Conservation (phyloP, 2,329 filamentous ascomycete genomes). For the Myriosclerotinia scirpicola region DNA sequence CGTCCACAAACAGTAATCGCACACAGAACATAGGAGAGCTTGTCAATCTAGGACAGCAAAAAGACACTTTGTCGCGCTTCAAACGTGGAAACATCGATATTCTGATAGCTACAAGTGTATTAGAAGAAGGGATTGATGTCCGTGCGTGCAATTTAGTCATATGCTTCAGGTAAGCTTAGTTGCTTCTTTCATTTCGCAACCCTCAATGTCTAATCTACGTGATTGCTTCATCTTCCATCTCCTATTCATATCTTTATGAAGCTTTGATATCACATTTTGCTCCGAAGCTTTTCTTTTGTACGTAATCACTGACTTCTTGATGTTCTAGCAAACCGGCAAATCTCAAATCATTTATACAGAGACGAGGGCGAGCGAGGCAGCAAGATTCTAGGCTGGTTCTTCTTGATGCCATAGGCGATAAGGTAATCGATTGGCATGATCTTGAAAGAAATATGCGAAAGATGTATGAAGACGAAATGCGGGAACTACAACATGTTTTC, state of each 20-base stretch:
- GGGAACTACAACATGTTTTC: slow-evolving; percentile 30
- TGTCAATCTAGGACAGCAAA: slow-evolving; percentile 42
- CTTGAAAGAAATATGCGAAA: slow-evolving; percentile 71
- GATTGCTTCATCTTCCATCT: not conserved
- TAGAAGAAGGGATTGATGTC: slow-evolving; percentile 66
- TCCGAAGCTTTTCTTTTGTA: not conserved
- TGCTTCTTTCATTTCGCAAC: not conserved
- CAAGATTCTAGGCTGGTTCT: slow-evolving; percentile 49
- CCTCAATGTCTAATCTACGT: not conserved
- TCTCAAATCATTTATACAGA: slow-evolving; percentile 64
- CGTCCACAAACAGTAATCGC: slow-evolving; percentile 44
- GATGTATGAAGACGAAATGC: slow-evolving; percentile 42
- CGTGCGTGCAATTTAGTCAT: slow-evolving; percentile 63
- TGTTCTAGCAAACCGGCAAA: slow-evolving; percentile 52
- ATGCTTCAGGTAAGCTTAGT: slow-evolving; percentile 49
- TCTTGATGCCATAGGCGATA: slow-evolving; percentile 22
- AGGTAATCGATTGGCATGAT: slow-evolving; percentile 56
- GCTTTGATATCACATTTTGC: not conserved
- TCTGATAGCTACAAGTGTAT: slow-evolving; percentile 60
- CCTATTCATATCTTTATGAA: not conserved
- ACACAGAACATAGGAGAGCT: slow-evolving; percentile 47
- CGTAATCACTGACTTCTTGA: not conserved
- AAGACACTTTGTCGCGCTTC: slow-evolving; percentile 50
- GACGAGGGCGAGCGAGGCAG: slow-evolving; percentile 63
- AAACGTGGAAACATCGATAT: slow-evolving; percentile 53